phyloP scores from a whole-genome alignment of 148 eudicot species.

The Diospyros lotus region DNA sequence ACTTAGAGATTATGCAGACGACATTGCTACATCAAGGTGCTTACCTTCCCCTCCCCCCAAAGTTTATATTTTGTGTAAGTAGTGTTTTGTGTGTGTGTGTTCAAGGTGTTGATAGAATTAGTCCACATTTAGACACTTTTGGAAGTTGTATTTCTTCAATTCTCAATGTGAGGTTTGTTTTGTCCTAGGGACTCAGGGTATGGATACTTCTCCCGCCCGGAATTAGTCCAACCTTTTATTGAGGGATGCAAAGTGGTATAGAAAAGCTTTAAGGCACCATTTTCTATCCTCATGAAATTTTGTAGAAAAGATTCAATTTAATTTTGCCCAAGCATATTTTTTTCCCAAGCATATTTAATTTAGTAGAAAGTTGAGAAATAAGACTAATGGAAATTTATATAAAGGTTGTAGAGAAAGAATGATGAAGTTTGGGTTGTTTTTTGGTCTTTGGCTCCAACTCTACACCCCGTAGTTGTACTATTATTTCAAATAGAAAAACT shows the following conservation, averaged over 20 bases:
- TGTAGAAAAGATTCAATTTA: background rate
- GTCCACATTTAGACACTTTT: background rate
- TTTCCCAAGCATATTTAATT: background rate
- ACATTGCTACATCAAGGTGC: conserved; percentile 71
- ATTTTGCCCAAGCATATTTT: background rate
- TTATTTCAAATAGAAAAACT: background rate
- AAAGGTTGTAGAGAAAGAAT: background rate
- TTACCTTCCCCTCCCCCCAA: background rate
- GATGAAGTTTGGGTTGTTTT: background rate
- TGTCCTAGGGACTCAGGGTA: background rate
- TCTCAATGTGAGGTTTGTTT: background rate
- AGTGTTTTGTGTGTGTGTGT: background rate
- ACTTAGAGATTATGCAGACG: conserved; percentile 53
- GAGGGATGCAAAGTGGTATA: background rate
- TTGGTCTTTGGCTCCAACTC: background rate
- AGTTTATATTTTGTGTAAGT: no score
- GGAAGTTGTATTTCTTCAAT: background rate
- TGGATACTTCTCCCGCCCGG: background rate
- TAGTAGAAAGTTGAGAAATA: background rate
- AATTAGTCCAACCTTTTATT: background rate
- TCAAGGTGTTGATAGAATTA: no score
- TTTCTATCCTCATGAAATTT: background rate
- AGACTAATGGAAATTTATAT: background rate
- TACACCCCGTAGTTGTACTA: background rate
- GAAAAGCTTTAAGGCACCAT: background rate